A percentile compares a stretch with the other conserved stretches of the same genome.
These are phyloP conservation scores for Oryza brachyantha DNA, from an alignment of 176 grass and related monocot genomes.

Conservation along the genomic window DNA sequence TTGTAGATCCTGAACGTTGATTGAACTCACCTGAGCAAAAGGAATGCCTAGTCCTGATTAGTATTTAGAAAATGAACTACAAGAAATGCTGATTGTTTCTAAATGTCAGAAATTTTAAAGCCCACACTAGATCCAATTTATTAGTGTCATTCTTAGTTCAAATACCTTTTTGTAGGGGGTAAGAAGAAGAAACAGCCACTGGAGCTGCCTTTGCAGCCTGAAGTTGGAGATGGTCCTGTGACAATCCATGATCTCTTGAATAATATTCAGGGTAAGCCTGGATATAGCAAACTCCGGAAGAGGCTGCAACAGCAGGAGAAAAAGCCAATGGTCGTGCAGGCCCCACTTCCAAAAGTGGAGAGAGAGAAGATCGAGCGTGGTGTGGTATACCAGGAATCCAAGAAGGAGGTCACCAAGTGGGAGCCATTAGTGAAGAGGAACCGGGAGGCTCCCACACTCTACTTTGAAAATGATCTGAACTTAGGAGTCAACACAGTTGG, in stretches of 20 bases:
- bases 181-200: slow-evolving; percentile 49
- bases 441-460: slow-evolving; percentile 68
- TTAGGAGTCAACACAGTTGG: slow-evolving; percentile 62
- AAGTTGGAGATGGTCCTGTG: slow-evolving; percentile 40
- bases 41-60: background rate
- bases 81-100: background rate
- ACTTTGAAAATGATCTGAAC: slow-evolving; percentile 75
- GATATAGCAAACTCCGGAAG: slow-evolving; percentile 81
- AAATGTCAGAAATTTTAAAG: slow-evolving; percentile 6
- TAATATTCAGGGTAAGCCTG: slow-evolving; percentile 62
- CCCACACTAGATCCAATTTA: background rate
- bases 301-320: slow-evolving; percentile 65
- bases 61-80: background rate
- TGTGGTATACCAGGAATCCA: slow-evolving; percentile 33
- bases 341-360: slow-evolving; percentile 63
- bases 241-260: slow-evolving; percentile 86
- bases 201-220: slow-evolving; percentile 49
- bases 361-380: slow-evolving; percentile 65
- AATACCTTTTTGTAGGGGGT: slow-evolving; percentile 35
- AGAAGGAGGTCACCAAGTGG: slow-evolving; percentile 66
- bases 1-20: background rate
- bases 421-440: slow-evolving; percentile 60
- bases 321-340: slow-evolving; percentile 43
- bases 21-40: background rate
- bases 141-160: background rate